Evolutionary conservation across 768 basidiomycete species (phyloP).

Genomic region (Hydnum rufescens): DNA sequence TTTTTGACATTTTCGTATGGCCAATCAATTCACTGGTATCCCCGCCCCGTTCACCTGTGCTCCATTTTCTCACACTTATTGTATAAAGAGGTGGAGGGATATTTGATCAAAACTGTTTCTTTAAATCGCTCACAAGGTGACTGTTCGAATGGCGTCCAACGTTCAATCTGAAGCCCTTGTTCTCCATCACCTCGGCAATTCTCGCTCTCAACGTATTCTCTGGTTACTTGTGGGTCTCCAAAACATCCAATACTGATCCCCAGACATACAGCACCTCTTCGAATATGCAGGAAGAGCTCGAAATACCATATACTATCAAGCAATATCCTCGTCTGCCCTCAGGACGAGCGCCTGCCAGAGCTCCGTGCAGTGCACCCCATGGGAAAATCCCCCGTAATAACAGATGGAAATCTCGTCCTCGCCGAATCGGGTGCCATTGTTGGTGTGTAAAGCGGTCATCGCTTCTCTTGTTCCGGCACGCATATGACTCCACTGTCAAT

Average conservation of each 20-base stretch:
- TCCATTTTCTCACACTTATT: too few species aligned
- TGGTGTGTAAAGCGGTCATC: constrained; percentile 15
- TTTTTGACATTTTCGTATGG: too few species aligned
- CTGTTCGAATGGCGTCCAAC: too few species aligned
- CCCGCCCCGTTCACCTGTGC: too few species aligned
- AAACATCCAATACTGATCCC: not conserved
- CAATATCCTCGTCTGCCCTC: constrained; percentile 20
- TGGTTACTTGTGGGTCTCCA: constrained; percentile 14
- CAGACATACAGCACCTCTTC: not conserved
- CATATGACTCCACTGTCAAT: not conserved
- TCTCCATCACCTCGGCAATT: constrained; percentile 13
- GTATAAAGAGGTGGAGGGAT: too few species aligned
- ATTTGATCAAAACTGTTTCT: too few species aligned
- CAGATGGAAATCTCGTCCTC: constrained; percentile 26
- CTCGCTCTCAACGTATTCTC: constrained; percentile 15
- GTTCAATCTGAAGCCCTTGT: not conserved
- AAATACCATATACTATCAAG: constrained; percentile 26
- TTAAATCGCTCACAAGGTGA: too few species aligned
- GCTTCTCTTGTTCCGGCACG: not conserved
- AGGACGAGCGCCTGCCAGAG: constrained; percentile 14
- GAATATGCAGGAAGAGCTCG: constrained; percentile 29
- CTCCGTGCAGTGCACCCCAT: constrained; percentile 23
- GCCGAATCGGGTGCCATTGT: constrained; percentile 28
- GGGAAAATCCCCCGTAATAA: constrained; percentile 29
- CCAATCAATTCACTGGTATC: too few species aligned